Evolutionary conservation across 2,329 filamentous ascomycete species (phyloP).

Genomic region (Ophiostoma perfectum): DNA sequence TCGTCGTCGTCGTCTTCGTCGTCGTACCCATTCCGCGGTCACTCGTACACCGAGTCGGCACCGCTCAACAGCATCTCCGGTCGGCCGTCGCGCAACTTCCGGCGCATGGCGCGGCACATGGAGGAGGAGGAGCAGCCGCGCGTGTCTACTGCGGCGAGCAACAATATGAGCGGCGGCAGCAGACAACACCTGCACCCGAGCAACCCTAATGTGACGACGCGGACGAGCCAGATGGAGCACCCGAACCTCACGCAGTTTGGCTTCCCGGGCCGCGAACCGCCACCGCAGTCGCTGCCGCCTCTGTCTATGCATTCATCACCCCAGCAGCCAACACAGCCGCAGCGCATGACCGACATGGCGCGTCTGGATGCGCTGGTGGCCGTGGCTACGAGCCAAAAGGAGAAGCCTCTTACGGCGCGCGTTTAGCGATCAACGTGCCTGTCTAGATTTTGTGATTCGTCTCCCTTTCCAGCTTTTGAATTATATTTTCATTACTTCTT

Average conservation of each 20-base stretch:
- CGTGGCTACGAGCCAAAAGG: conserved; percentile 25
- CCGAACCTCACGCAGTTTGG: conserved; percentile 40
- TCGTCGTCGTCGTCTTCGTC: not conserved
- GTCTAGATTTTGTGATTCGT: not conserved
- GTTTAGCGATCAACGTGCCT: not conserved
- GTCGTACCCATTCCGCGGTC: not conserved
- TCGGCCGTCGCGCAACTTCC: conserved; percentile 2
- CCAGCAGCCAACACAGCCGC: conserved; percentile 14
- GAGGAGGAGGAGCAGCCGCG: conserved; percentile 6
- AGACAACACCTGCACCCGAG: conserved; percentile 6
- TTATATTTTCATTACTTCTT: conserved; percentile 20
- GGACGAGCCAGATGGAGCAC: conserved; percentile 42
- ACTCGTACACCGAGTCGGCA: not conserved
- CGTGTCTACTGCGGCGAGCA: not conserved
- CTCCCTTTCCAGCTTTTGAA: not conserved
- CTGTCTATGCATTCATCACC: not conserved
- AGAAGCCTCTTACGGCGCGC: conserved; percentile 4
- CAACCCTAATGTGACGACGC: not conserved
- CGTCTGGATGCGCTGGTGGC: conserved; percentile 28
- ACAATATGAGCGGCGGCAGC: conserved; percentile 1
- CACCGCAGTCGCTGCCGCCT: not conserved
- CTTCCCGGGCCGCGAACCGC: conserved; percentile 22
- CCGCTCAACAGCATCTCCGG: conserved; percentile 5
- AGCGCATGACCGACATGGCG: conserved; percentile 9
- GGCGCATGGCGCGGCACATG: conserved; percentile 6